These are phyloP conservation scores for Neodidymelliopsis sp. DNA, from an alignment of 2,329 filamentous ascomycete species.

Conservation along the genomic window DNA sequence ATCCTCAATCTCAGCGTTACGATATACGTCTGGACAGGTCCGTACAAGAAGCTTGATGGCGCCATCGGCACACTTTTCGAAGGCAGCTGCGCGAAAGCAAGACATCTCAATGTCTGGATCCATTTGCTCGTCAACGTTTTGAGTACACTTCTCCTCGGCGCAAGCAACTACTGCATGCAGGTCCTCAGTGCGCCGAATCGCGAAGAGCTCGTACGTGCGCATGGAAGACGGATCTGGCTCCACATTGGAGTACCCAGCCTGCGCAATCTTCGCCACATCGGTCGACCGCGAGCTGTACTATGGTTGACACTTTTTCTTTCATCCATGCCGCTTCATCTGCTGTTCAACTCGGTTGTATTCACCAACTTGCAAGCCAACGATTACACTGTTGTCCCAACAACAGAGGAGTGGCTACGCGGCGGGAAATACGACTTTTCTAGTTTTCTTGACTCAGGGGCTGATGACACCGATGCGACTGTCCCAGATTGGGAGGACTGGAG, in stretches of 20 bases:
- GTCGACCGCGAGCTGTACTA: slow-evolving; percentile 4
- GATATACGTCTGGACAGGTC: slow-evolving; percentile 4
- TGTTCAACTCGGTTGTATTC: slow-evolving; percentile 29
- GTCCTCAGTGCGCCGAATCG: slow-evolving; percentile 32
- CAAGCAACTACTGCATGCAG: slow-evolving; percentile 41
- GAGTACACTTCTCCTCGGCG: slow-evolving; percentile 38
- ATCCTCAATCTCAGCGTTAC: slow-evolving; percentile 16
- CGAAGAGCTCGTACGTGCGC: slow-evolving; percentile 29
- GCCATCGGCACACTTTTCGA: slow-evolving; percentile 1
- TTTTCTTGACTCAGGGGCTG: background rate
- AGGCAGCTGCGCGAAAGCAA: slow-evolving; percentile 10
- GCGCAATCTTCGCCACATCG: slow-evolving; percentile 43
- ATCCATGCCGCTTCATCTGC: slow-evolving; percentile 26
- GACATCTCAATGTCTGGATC: slow-evolving; percentile 25
- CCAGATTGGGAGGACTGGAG: background rate
- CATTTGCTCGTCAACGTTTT: slow-evolving; percentile 60
- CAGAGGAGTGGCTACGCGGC: slow-evolving; percentile 20
- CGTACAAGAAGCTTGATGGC: background rate
- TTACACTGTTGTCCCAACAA: slow-evolving; percentile 20
- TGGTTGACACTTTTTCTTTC: slow-evolving; percentile 15
- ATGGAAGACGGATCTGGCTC: slow-evolving; percentile 49
- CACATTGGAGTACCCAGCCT: slow-evolving; percentile 52
- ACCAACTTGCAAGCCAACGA: slow-evolving; percentile 26
- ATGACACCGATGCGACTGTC: background rate
- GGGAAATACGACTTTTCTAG: slow-evolving; percentile 16